Conservation (phyloP, 345 rosid genomes). For the Eucalyptus polyanthemos region DNA sequence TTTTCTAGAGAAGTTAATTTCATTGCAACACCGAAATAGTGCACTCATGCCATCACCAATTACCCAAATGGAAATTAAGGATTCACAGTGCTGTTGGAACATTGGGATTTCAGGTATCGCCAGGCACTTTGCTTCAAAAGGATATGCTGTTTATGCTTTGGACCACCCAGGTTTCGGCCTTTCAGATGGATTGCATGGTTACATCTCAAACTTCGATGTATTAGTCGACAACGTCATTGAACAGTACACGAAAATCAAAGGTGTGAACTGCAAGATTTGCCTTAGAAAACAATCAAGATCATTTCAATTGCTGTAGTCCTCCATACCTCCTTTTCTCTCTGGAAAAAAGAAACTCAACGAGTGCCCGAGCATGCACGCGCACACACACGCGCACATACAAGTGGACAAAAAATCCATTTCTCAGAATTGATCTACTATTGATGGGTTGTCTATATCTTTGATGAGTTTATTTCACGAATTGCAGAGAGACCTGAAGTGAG, state of each 20-base stretch:
- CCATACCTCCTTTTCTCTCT: background rate
- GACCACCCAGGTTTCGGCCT: slow-evolving; percentile 96
- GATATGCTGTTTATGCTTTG: slow-evolving; percentile 73
- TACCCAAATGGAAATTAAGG: background rate
- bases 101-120: slow-evolving; percentile 57
- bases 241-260: slow-evolving; percentile 64
- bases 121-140: slow-evolving; percentile 47
- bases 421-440: background rate
- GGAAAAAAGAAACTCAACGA: background rate
- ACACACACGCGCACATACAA: background rate
- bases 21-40: background rate
- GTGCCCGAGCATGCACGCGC: rapidly evolving
- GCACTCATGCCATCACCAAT: background rate
- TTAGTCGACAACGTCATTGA: slow-evolving; percentile 66
- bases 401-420: background rate
- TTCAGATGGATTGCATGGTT: slow-evolving; percentile 92
- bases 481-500: slow-evolving; percentile 59
- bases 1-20: background rate
- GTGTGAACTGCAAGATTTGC: slow-evolving; percentile 8
- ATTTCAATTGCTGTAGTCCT: background rate
- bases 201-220: slow-evolving; percentile 58
- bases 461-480: background rate
- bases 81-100: background rate
- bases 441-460: background rate
- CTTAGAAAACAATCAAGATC: background rate